phyloP scores from a whole-genome alignment of 495 filamentous ascomycete species.

The Hypomontagnella submonticulosa region DNA sequence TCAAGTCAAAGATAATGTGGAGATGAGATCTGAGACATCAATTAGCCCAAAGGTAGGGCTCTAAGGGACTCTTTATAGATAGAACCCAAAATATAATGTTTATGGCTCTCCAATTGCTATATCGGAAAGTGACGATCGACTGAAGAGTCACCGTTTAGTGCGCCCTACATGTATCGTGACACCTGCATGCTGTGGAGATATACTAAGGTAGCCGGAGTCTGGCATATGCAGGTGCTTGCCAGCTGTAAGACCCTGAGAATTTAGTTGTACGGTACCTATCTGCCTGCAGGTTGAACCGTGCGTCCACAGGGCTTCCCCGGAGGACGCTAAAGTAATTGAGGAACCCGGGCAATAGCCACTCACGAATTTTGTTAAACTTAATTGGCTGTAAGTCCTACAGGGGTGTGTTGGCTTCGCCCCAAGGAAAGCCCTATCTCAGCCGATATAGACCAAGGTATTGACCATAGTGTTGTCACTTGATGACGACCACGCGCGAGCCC shows the following conservation, averaged over 20 bases:
- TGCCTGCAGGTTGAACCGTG: slow-evolving; percentile 26
- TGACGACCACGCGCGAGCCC: slow-evolving; percentile 25
- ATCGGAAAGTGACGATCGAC: neutral
- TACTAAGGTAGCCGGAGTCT: neutral
- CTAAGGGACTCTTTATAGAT: neutral
- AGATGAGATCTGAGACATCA: neutral
- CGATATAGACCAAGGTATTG: slow-evolving; percentile 15
- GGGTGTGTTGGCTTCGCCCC: slow-evolving; percentile 31
- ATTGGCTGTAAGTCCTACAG: slow-evolving; percentile 11
- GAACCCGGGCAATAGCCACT: slow-evolving; percentile 24
- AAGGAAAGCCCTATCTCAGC: slow-evolving; percentile 35
- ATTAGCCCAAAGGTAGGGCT: neutral
- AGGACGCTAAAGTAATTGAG: slow-evolving; percentile 10
- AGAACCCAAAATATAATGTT: neutral
- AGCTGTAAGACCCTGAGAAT: slow-evolving; percentile 16
- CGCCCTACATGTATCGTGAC: slow-evolving; percentile 7
- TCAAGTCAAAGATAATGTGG: neutral
- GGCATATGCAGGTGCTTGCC: slow-evolving; percentile 18
- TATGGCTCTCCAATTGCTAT: slow-evolving; percentile 2
- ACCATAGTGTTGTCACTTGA: slow-evolving; percentile 28
- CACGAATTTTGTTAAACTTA: slow-evolving; percentile 10
- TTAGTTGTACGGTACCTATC: slow-evolving; percentile 28
- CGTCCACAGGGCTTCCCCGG: slow-evolving; percentile 32
- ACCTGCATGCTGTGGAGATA: slow-evolving; percentile 24
- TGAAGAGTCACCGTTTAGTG: slow-evolving; percentile 22